Percentiles rank a stretch among this genome's conserved stretches.
Evolutionary conservation across 257 asterid genomes (phyloP).

Genomic region (Lantana camara): DNA sequence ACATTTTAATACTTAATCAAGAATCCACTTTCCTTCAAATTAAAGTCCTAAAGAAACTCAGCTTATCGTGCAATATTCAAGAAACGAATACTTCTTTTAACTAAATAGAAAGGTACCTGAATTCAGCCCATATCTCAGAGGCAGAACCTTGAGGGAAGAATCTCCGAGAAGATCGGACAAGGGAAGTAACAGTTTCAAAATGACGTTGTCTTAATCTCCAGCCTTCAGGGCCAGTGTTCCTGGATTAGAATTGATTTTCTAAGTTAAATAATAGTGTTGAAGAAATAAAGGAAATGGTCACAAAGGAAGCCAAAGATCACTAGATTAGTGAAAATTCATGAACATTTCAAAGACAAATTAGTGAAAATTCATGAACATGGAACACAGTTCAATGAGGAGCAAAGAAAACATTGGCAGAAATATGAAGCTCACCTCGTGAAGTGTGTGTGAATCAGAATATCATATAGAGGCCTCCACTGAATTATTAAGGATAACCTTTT

Average conservation of each 20-base stretch:
- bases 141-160: slow-evolving; percentile 92
- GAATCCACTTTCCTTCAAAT: background rate
- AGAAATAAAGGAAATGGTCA: slow-evolving; percentile 7
- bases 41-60: slow-evolving; percentile 11
- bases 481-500: slow-evolving; percentile 71
- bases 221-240: slow-evolving; percentile 98
- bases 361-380: background rate
- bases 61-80: slow-evolving; percentile 14
- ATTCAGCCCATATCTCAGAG: slow-evolving; percentile 91
- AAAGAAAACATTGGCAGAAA: background rate
- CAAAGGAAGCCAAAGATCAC: slow-evolving; percentile 25
- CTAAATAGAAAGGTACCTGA: slow-evolving; percentile 55
- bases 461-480: slow-evolving; percentile 90
- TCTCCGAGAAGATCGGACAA: slow-evolving; percentile 87
- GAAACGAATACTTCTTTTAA: slow-evolving; percentile 12
- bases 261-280: slow-evolving; percentile 21
- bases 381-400: slow-evolving; percentile 20
- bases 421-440: slow-evolving; percentile 69
- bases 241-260: slow-evolving; percentile 40
- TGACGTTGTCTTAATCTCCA: slow-evolving; percentile 95
- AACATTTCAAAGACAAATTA: slow-evolving; percentile 5
- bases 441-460: slow-evolving; percentile 78
- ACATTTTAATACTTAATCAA: background rate
- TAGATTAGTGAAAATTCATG: slow-evolving; percentile 18
- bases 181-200: slow-evolving; percentile 85